Evolutionary conservation across 805 yeast genomes (phyloP).

Genomic region (Starmerella riodocensis): DNA sequence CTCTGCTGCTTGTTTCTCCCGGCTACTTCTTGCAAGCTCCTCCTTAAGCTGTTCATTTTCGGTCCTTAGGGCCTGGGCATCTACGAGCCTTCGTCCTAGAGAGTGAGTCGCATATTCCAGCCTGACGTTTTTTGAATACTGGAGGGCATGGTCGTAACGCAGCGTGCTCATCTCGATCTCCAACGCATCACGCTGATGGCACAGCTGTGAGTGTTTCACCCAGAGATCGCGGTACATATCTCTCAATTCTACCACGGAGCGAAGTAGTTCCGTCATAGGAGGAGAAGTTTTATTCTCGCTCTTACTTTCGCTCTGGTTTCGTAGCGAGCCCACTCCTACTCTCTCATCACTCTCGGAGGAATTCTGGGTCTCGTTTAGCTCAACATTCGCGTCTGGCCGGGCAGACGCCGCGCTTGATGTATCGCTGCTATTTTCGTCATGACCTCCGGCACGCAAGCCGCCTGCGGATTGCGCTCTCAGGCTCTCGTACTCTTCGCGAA

Average conservation of each 20-base stretch:
- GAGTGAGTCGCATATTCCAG: constrained; percentile 16
- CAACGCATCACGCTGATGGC: constrained; percentile 15
- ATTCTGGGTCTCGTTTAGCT: not conserved
- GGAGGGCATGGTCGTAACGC: constrained; percentile 18
- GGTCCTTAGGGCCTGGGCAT: constrained; percentile 4
- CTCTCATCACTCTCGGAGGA: not conserved
- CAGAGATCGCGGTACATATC: constrained; percentile 13
- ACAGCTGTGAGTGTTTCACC: constrained; percentile 11
- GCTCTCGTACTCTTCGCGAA: constrained; percentile 10
- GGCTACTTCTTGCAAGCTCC: constrained; percentile 5
- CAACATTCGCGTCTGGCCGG: not conserved
- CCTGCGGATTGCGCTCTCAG: not conserved
- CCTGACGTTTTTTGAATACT: constrained; percentile 12
- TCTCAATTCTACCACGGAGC: constrained; percentile 9
- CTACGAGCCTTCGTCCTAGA: constrained; percentile 15
- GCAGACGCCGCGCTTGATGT: too few species aligned
- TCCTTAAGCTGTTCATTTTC: constrained; percentile 5
- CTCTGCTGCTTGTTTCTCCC: not conserved
- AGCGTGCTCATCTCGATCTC: constrained; percentile 14
- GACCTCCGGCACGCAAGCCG: not conserved
- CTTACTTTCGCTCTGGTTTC: too few species aligned
- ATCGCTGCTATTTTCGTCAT: too few species aligned
- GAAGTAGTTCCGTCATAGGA: too few species aligned
- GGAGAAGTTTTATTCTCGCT: too few species aligned
- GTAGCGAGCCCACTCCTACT: too few species aligned